Evolutionary conservation across 208 protist species (phyloP).

Genomic region (Hexamita inflata): DNA sequence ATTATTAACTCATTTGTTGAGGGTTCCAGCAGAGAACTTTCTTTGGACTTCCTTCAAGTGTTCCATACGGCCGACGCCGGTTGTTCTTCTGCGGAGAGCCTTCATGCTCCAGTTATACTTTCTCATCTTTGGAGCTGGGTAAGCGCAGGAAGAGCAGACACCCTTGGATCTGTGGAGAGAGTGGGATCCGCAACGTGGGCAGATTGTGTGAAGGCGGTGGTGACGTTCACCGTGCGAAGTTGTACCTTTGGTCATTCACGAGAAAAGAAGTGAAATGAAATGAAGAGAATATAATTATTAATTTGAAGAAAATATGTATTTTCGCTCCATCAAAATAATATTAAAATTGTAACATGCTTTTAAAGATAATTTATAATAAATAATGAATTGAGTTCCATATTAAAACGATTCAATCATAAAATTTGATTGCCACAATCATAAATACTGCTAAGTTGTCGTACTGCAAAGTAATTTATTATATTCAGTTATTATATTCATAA

Average conservation of each 20-base stretch:
- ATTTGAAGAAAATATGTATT: too few species aligned
- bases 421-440: too few species aligned
- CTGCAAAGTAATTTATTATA: too few species aligned
- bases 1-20: background rate
- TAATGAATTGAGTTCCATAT: too few species aligned
- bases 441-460: too few species aligned
- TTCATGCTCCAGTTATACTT: conserved; percentile 84
- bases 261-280: too few species aligned
- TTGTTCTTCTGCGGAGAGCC: conserved; percentile 84
- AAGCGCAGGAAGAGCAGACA: conserved; percentile 86
- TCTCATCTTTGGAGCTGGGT: conserved; percentile 76
- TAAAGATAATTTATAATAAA: too few species aligned
- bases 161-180: conserved; percentile 91
- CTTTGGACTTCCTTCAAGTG: conserved; percentile 64
- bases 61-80: conserved; percentile 87
- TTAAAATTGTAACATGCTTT: too few species aligned
- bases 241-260: conserved; percentile 66
- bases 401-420: too few species aligned
- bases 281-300: too few species aligned
- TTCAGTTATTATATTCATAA: too few species aligned
- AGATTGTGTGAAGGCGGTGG: conserved; percentile 82
- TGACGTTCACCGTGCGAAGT: conserved; percentile 59
- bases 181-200: conserved; percentile 80
- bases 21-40: conserved; percentile 3
- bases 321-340: too few species aligned